Base-by-base conservation (phyloP, 1,284 basidiomycete species). In the Somion occarium region DNA sequence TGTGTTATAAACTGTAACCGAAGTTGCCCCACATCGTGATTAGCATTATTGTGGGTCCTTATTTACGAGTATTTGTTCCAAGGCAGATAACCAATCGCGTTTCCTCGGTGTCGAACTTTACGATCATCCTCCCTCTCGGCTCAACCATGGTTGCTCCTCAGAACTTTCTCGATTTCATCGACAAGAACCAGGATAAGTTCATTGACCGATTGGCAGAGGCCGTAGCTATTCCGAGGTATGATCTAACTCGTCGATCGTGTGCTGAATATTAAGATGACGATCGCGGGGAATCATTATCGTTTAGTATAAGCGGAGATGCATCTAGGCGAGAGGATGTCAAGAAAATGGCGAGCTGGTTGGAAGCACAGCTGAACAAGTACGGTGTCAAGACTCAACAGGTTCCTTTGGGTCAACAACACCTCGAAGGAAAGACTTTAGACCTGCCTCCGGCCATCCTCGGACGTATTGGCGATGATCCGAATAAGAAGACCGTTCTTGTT, bases 371-470 rank as follows among this genome's bases (percentile, higher is more conserved):
- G 54, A 80, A 79, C 45, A 68, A 76, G 19, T 77, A 92, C 45
- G 91, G 91, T 9, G 91, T 91, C 38, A 79, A 82, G 53, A 92
- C 89, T 1, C 75, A 82, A 61, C 75, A 83, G 24, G 79, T 82
- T 18, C 79, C 88, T 53, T 80, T 97, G 13, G 97, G 97, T 19
- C 83, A 75, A 57, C 95, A 98, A 56, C 71, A 71, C 9, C 79
- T 97, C 64, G 91, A 95, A 50, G 93, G 82, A 1, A 73, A 92
- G 60, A 77, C 83, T 58, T 75, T 95, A 38, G 77, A 81, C 43
- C 79, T 99, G 2, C 96, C 96, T 0, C 93, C 93, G 5, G 92
- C 86, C 4, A 83, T 99, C 63, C 79, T 98, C 39, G 95, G 91
- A 7, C 76, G 81, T 54, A 78, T 98, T 55, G 93, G 94, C 9